Percentiles rank a stretch among this genome's conserved stretches.
Conservation (phyloP, 495 filamentous ascomycete genomes). For the Patellaria atrata region DNA sequence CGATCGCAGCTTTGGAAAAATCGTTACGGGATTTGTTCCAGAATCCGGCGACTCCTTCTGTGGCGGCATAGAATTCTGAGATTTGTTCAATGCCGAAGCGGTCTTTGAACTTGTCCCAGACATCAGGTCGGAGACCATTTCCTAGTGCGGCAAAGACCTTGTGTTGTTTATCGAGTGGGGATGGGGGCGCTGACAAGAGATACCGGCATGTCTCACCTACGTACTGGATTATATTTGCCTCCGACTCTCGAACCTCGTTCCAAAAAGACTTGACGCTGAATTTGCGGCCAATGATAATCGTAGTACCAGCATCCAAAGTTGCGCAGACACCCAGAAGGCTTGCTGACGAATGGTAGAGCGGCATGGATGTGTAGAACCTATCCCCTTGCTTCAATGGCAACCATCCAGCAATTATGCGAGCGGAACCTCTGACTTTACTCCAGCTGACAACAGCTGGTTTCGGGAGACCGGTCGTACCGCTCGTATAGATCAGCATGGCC, state of each 20-base stretch:
- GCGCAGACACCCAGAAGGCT: slow-evolving; percentile 52
- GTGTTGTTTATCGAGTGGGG: slow-evolving; percentile 60
- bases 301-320: slow-evolving; percentile 43
- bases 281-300: slow-evolving; percentile 59
- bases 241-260: slow-evolving; percentile 54
- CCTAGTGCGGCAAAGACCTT: slow-evolving; percentile 71
- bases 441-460: slow-evolving; percentile 81
- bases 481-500: slow-evolving; percentile 26
- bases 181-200: slow-evolving; percentile 58
- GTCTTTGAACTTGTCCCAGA: slow-evolving; percentile 77
- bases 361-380: slow-evolving; percentile 88
- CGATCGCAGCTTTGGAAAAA: slow-evolving; percentile 67
- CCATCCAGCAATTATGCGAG: slow-evolving; percentile 41
- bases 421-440: slow-evolving; percentile 45
- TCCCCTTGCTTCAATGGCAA: slow-evolving; percentile 45
- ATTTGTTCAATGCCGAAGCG: slow-evolving; percentile 74
- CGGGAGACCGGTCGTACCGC: slow-evolving; percentile 47
- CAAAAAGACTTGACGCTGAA: slow-evolving; percentile 79
- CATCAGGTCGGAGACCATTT: slow-evolving; percentile 83
- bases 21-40: slow-evolving; percentile 69
- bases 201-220: slow-evolving; percentile 93
- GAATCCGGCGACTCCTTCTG: slow-evolving; percentile 57
- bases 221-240: slow-evolving; percentile 81
- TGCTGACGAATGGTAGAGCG: slow-evolving; percentile 83
- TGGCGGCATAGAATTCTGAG: slow-evolving; percentile 81